These are phyloP conservation scores for Vicia faba DNA, from an alignment of 306 rosid species.

Conservation along the genomic window DNA sequence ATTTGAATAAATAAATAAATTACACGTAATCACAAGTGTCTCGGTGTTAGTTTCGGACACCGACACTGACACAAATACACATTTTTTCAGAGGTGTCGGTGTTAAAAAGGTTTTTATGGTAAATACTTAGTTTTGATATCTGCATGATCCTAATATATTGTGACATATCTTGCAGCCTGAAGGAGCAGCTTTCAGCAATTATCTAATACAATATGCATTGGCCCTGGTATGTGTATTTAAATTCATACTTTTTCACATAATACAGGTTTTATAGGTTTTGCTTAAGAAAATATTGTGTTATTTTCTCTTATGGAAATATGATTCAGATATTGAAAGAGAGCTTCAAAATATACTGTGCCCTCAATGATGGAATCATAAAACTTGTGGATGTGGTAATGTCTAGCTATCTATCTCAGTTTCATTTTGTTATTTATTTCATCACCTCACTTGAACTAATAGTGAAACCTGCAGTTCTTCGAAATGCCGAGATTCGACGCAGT, in stretches of 20 bases:
- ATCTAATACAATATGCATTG: slow-evolving; percentile 89
- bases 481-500: slow-evolving; percentile 87
- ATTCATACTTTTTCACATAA: slow-evolving; percentile 23
- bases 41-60: no score
- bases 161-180: slow-evolving; percentile 75
- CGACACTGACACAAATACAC: no score
- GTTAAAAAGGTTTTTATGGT: background rate
- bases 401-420: slow-evolving; percentile 19
- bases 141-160: slow-evolving; percentile 21
- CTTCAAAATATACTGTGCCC: slow-evolving; percentile 87
- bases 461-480: slow-evolving; percentile 74
- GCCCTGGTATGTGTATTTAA: slow-evolving; percentile 70
- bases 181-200: slow-evolving; percentile 69
- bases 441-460: slow-evolving; percentile 22
- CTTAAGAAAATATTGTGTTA: slow-evolving; percentile 2
- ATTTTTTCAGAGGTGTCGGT: no score
- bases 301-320: slow-evolving; percentile 35
- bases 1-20: no score
- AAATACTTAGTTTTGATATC: slow-evolving; percentile 22
- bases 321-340: slow-evolving; percentile 89
- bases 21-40: no score
- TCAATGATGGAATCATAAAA: slow-evolving; percentile 94
- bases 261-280: slow-evolving; percentile 5
- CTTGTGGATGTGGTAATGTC: slow-evolving; percentile 88
- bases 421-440: slow-evolving; percentile 15